Conservation (phyloP, 2,329 filamentous ascomycete genomes). For the Helminthosporium solani region DNA sequence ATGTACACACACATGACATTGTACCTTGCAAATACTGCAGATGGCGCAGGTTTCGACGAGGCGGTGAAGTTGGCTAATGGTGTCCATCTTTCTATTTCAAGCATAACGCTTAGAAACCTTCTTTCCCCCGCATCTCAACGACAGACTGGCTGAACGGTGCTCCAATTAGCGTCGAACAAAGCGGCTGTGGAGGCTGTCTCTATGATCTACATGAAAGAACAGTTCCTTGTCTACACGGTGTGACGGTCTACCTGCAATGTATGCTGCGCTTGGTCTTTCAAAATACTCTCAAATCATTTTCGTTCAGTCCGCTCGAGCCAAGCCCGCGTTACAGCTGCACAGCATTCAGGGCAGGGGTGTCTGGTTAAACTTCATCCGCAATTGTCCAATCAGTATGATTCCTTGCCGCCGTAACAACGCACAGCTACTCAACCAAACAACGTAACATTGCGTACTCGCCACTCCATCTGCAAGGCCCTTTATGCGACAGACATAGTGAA, state of each 20-base stretch:
- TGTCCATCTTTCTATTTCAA: not conserved
- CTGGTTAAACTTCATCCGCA: slow-evolving; percentile 13
- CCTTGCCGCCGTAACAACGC: slow-evolving; percentile 9
- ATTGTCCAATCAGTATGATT: slow-evolving; percentile 11
- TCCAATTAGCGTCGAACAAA: too few species aligned
- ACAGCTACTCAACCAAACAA: too few species aligned
- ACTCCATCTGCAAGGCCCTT: not conserved
- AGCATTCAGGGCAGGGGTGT: slow-evolving; percentile 11
- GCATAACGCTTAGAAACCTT: not conserved
- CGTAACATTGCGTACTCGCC: slow-evolving; percentile 11
- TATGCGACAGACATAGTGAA: not conserved
- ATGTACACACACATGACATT: too few species aligned
- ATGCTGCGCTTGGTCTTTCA: not conserved
- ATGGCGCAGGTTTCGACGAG: not conserved
- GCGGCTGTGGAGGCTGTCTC: too few species aligned
- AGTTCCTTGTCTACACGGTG: too few species aligned
- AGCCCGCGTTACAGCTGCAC: slow-evolving; percentile 10
- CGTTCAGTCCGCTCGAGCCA: not conserved
- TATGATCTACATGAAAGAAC: too few species aligned
- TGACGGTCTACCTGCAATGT: too few species aligned
- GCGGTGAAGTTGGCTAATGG: slow-evolving; percentile 8
- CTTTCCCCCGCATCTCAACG: not conserved
- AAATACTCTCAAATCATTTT: not conserved
- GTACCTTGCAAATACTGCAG: not conserved
- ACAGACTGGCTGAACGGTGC: too few species aligned